Base-by-base conservation (phyloP, 2,329 filamentous ascomycete genomes). In the Botrytis sinoallii region DNA sequence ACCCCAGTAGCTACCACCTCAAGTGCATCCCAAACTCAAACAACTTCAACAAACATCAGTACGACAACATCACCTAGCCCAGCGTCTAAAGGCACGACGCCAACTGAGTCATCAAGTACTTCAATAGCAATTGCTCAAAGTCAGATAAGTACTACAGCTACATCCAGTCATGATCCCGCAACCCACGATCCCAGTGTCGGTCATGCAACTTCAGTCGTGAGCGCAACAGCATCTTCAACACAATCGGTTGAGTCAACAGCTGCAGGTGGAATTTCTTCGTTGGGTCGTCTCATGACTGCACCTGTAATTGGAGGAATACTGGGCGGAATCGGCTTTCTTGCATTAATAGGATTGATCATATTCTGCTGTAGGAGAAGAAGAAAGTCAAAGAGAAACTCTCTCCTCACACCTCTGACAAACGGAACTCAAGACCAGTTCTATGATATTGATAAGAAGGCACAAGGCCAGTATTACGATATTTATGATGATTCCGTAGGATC, bases 241-340 rank as follows among this genome's bases (percentile, higher is more conserved):
- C 29, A 64, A 38, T 52, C 75, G 40, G 61, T 48, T 48, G 72
- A 76, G 61, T 76, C 76, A 52, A 71, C 77, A 68, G 74, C 76
- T 55, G 64, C 72, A 18, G 59, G 70, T 52, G 77, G 75, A n/a
- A 77, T 78, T 63, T 76, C 78, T 67, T 76, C 76, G 55, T 74
- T 73, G 38, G 71, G 74, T 32, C 71, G 71, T 67, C 63, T 35
- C 46, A 75, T 75, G 60, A 64, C 76, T 20, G 78, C 59, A 20
- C 78, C 79, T 32, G 74, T 81, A 44, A 74, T 81, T 29, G 80
- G 79, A 64, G 78, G 80, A 40, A 77, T 81, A 66, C 14, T 81
- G 20, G 80, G 80, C 9, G 75, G 77, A 22, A 64, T 80, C 48
- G 79, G 74, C 29, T 73, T 80, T 38, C 65, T 81, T 48, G 80